Conservation (phyloP, 2,329 filamentous ascomycete species). For the Sclerotiophoma versabilis region DNA sequence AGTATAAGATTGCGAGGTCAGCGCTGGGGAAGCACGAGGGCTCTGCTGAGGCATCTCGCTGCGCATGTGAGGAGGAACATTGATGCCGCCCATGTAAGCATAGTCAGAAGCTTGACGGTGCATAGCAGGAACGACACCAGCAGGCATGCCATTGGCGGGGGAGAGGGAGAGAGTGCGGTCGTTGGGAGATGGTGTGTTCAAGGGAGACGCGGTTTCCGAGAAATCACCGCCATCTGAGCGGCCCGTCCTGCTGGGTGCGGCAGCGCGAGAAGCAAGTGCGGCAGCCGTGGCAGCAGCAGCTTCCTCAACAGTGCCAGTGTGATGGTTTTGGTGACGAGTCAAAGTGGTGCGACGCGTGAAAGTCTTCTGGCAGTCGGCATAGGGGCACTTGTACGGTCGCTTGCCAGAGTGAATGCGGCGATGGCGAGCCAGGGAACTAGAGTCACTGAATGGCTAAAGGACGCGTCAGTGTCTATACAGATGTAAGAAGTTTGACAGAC, state of each 20-base stretch:
- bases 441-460: constrained; percentile 88
- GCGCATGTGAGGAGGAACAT: constrained; percentile 83
- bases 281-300: constrained; percentile 88
- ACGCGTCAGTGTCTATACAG: constrained; percentile 30
- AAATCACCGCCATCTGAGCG: constrained; percentile 75
- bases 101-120: constrained; percentile 74
- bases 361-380: constrained; percentile 97
- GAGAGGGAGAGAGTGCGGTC: constrained; percentile 82
- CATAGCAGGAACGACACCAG: constrained; percentile 68
- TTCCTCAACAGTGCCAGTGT: constrained; percentile 94
- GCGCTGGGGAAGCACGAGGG: constrained; percentile 68
- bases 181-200: constrained; percentile 83
- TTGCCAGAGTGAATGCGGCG: constrained; percentile 95
- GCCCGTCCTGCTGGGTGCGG: constrained; percentile 57
- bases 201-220: constrained; percentile 74
- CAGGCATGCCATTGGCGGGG: constrained; percentile 75
- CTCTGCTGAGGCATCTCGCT: constrained; percentile 75
- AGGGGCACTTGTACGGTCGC: constrained; percentile 95
- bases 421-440: constrained; percentile 90
- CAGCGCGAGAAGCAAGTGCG: constrained; percentile 70
- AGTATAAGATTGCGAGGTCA: constrained; percentile 70
- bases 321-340: constrained; percentile 94
- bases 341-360: constrained; percentile 95
- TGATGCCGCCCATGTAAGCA: constrained; percentile 78
- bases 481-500: constrained; percentile 26